Percentiles rank a stretch among this genome's conserved stretches.
Evolutionary conservation across 768 basidiomycete genomes (phyloP).

Genomic region (Trametes elegans): DNA sequence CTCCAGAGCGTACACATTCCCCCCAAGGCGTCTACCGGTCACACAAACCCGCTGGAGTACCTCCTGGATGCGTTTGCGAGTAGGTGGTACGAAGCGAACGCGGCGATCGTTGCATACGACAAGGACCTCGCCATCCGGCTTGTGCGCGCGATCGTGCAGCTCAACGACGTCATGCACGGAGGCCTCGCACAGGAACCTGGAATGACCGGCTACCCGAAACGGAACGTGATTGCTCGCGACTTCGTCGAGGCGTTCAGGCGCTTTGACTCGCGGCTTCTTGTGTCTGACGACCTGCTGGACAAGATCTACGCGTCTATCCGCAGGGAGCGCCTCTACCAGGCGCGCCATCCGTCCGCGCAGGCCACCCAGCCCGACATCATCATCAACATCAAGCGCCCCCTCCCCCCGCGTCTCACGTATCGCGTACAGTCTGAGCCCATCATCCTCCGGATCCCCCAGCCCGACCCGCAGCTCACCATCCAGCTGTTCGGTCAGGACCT

Average conservation of each 20-base stretch:
- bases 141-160: conserved; percentile 77
- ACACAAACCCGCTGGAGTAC: conserved; percentile 54
- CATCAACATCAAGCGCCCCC: conserved; percentile 68
- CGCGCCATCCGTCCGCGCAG: conserved; percentile 45
- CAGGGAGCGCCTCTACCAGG: conserved; percentile 70
- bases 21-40: conserved; percentile 37
- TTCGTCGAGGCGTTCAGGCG: conserved; percentile 83
- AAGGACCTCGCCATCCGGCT: conserved; percentile 76
- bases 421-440: conserved; percentile 87
- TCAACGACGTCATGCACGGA: conserved; percentile 86
- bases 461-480: conserved; percentile 81
- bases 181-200: conserved; percentile 64
- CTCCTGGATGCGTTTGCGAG: conserved; percentile 82
- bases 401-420: conserved; percentile 82
- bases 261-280: conserved; percentile 66
- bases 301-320: conserved; percentile 79
- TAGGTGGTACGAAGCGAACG: conserved; percentile 91
- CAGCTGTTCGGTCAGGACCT: conserved; percentile 87
- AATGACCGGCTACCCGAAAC: conserved; percentile 48
- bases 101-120: conserved; percentile 72
- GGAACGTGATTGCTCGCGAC: conserved; percentile 67
- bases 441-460: conserved; percentile 78
- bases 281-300: conserved; percentile 73
- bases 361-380: conserved; percentile 45
- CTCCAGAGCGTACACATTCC: conserved; percentile 78